A percentile compares a stretch with the other conserved stretches of the same genome.
These are phyloP conservation scores for Suhomyces panamericanus DNA, from an alignment of 1,139 yeast species.

Conservation along the genomic window DNA sequence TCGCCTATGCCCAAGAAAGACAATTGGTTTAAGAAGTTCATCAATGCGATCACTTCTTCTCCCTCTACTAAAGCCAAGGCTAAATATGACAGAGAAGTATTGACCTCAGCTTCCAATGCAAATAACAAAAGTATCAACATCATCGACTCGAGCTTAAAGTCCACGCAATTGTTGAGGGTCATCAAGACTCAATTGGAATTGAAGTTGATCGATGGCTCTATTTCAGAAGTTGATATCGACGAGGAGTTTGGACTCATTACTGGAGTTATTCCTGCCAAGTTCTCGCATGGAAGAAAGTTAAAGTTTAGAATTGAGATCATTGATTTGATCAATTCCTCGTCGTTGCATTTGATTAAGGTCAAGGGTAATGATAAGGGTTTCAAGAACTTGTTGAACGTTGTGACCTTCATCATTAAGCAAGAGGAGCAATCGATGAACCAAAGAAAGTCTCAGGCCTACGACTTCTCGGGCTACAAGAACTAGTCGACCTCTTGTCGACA, in stretches of 20 bases:
- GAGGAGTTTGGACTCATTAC: slow-evolving; percentile 46
- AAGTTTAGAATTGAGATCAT: slow-evolving; percentile 49
- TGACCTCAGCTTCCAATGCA: slow-evolving; percentile 4
- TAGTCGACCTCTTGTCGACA: neutral
- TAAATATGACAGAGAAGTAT: slow-evolving; percentile 1
- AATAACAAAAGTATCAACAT: slow-evolving; percentile 28
- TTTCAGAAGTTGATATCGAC: slow-evolving; percentile 42
- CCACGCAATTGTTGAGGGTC: slow-evolving; percentile 34
- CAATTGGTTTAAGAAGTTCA: slow-evolving; percentile 43
- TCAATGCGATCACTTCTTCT: slow-evolving; percentile 21
- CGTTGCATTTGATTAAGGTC: slow-evolving; percentile 53
- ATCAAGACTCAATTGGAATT: slow-evolving; percentile 45
- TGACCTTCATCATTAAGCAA: slow-evolving; percentile 36
- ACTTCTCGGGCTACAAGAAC: slow-evolving; percentile 19
- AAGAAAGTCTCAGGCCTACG: slow-evolving; percentile 21
- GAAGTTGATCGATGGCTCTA: slow-evolving; percentile 53
- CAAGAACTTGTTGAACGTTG: slow-evolving; percentile 53
- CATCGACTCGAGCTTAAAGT: slow-evolving; percentile 34
- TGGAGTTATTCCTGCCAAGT: slow-evolving; percentile 51
- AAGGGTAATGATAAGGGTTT: slow-evolving; percentile 74
- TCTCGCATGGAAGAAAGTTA: slow-evolving; percentile 49
- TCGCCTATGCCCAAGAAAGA: slow-evolving; percentile 17
- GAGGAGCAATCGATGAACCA: slow-evolving; percentile 32
- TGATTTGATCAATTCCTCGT: slow-evolving; percentile 43
- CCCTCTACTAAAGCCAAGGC: slow-evolving; percentile 9